Evolutionary conservation across 345 rosid species (phyloP).

Genomic region (Gossypium raimondii): DNA sequence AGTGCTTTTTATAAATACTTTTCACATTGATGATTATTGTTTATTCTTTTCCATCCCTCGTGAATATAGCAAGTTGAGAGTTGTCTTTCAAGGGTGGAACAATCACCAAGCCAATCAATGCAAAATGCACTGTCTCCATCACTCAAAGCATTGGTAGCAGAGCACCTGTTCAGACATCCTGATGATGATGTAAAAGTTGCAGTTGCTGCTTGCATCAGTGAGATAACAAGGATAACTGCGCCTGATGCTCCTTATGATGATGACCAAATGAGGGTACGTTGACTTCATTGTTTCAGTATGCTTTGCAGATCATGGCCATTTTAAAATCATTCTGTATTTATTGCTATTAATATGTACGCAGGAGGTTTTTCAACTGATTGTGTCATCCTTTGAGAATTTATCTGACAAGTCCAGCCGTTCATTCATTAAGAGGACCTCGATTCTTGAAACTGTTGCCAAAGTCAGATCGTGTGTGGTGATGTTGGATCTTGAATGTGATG

Average conservation of each 20-base stretch:
- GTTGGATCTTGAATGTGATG: constrained; percentile 97
- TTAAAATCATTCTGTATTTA: neutral
- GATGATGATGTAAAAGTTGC: constrained; percentile 77
- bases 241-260: constrained; percentile 96
- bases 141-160: constrained; percentile 59
- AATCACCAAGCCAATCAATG: constrained; percentile 69
- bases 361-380: constrained; percentile 89
- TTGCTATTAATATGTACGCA: constrained; percentile 30
- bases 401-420: constrained; percentile 67
- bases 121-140: constrained; percentile 69
- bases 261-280: constrained; percentile 78
- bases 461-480: constrained; percentile 94
- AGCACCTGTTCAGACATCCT: constrained; percentile 57
- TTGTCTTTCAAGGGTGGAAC: constrained; percentile 70
- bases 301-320: neutral
- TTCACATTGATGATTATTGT: neutral
- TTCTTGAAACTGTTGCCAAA: constrained; percentile 95
- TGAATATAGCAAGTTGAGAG: constrained; percentile 60
- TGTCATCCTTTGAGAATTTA: constrained; percentile 77
- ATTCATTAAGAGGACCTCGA: constrained; percentile 62
- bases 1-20: neutral
- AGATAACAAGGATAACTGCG: constrained; percentile 96
- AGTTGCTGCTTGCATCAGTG: constrained; percentile 92
- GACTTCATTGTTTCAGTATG: constrained; percentile 14
- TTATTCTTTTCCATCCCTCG: neutral